Conservation (phyloP, 2,329 filamentous ascomycete species). For the Colletotrichum tropicale region DNA sequence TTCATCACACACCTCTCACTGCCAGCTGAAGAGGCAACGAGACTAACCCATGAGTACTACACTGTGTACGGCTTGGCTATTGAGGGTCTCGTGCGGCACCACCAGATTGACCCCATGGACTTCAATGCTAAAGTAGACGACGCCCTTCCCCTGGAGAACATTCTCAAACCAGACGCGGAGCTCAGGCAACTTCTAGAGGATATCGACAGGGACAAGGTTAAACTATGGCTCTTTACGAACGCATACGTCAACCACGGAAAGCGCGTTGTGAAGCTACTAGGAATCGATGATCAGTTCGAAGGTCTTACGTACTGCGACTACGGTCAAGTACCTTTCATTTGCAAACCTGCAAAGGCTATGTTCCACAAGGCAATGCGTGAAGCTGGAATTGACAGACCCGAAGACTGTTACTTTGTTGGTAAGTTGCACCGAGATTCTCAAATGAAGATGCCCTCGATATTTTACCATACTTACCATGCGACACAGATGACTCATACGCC, state of each 20-base stretch:
- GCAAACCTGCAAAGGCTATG: constrained; percentile 86
- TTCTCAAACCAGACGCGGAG: constrained; percentile 79
- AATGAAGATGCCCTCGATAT: neutral
- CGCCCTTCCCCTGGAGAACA: constrained; percentile 84
- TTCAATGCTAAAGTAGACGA: constrained; percentile 97
- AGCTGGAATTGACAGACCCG: constrained; percentile 68
- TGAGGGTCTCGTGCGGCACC: constrained; percentile 90
- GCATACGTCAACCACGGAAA: constrained; percentile 89
- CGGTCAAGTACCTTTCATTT: constrained; percentile 71
- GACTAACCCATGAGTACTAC: constrained; percentile 91
- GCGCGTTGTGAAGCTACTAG: constrained; percentile 82
- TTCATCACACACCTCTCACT: constrained; percentile 76
- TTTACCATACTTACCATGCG: accelerated
- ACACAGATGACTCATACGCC: constrained; percentile 79
- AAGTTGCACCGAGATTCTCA: constrained; percentile 38
- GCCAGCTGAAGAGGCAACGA: constrained; percentile 74
- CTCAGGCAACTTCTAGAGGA: constrained; percentile 79
- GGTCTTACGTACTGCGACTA: constrained; percentile 97
- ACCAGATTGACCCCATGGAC: constrained; percentile 92
- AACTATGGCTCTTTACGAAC: constrained; percentile 96
- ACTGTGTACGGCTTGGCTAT: constrained; percentile 94
- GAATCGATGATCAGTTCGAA: constrained; percentile 88
- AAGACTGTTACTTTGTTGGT: constrained; percentile 93
- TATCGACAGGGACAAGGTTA: constrained; percentile 83
- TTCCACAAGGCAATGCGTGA: constrained; percentile 88